These are phyloP conservation scores for Selaginella tamariscina DNA, from an alignment of 75 land plant genomes.

Conservation along the genomic window DNA sequence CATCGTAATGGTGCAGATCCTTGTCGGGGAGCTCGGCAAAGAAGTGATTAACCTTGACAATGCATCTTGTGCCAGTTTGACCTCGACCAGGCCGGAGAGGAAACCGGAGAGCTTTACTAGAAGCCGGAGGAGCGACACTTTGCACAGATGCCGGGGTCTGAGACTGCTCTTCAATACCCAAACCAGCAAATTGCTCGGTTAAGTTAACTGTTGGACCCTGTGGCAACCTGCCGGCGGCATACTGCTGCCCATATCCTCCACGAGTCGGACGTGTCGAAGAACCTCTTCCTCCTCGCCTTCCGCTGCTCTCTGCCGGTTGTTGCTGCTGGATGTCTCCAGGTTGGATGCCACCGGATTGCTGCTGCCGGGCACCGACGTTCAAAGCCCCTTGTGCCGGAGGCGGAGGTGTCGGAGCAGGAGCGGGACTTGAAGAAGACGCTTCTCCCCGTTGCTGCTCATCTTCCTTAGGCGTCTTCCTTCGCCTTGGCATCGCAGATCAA, in stretches of 20 bases:
- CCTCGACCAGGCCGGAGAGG: conserved; percentile 43
- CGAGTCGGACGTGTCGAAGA: background rate
- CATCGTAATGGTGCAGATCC: conserved; percentile 53
- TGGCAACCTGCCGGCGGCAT: background rate
- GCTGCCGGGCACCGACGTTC: background rate
- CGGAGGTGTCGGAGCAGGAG: background rate
- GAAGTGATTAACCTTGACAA: conserved; percentile 55
- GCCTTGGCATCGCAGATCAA: background rate
- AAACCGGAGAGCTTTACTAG: conserved; percentile 33
- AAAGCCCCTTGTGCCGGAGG: background rate
- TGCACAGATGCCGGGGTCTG: background rate
- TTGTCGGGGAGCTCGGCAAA: conserved; percentile 29
- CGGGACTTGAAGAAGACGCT: background rate
- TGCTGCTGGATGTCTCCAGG: background rate
- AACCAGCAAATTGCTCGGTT: background rate
- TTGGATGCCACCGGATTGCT: no score
- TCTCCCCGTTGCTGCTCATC: no score
- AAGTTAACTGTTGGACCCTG: background rate
- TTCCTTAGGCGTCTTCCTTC: background rate
- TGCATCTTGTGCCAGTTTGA: conserved; percentile 25
- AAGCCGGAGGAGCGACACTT: conserved; percentile 18
- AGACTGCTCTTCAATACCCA: background rate
- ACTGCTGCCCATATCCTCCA: background rate
- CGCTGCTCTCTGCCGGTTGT: background rate
- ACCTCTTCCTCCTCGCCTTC: background rate